Evolutionary conservation across 441 rosid species (phyloP), one percentile per base, ranked within the genome.

Genomic region (Pelargonium myrrhifolium): DNA sequence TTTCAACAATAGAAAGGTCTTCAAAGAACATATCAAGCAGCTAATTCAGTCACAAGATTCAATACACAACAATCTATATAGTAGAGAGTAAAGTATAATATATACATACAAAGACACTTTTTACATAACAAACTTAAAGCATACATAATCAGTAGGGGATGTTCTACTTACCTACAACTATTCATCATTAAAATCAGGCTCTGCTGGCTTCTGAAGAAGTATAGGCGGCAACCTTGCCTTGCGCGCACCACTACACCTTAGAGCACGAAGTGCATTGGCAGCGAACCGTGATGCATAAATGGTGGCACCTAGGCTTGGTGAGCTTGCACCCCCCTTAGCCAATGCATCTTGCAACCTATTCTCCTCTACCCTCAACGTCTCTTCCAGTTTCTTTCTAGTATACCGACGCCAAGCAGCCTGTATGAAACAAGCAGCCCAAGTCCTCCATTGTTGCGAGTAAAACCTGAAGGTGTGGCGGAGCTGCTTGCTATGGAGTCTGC

Each of bases 361-460:
- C 75, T 92, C 97, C 67, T 89, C 89, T 70, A 80, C 84, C 51
- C 66, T 73, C 39, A 87, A 83, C n/a, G 89, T 65, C 69, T 92
- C 92, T 67, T 87, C 94, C 0, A 75, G 80, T 72, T 86, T 92
- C 94, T 82, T 92, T 78, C 78, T 85, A 21, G 68, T 65, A 67
- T 84, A 80, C 7, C 91, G 83, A 9, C 89, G 87, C 96, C 96
- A 92, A 1, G 91, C 91, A 6, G 94, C 90, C 83, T 88, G 96
- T 71, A 89, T 86, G 68, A 84, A 89, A 68, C 93, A 89, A 35
- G 97, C 97, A 0, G 97, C 97, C 97, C 97, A 92, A 0, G 89
- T 83, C 80, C 91, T 83, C 97, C 96, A 88, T 62, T 92, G 95
- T 71, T 82, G 90, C 0, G 94, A 92, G 80, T 84, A 89, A 76